Percentiles rank a stretch among this genome's conserved stretches.
phyloP scores from a whole-genome alignment of 371 early-diverging fungal species.

The Mucor indicus region DNA sequence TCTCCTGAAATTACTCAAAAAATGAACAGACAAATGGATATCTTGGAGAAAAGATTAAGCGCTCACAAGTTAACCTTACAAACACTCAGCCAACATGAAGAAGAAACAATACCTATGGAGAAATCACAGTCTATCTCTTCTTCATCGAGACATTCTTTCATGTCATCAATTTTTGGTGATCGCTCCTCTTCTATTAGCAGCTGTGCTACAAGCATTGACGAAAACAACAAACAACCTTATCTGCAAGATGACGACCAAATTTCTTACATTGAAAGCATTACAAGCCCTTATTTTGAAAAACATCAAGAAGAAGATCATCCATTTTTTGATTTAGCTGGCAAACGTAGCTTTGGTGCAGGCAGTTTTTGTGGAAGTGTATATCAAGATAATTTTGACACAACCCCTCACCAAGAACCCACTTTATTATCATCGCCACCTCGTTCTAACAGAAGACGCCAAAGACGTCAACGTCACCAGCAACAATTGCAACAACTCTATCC shows the following conservation, averaged over 20 bases:
- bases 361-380: conserved; percentile 27
- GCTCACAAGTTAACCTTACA: conserved; percentile 11
- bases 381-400: background rate
- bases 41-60: conserved; percentile 34
- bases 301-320: conserved; percentile 12
- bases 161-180: conserved; percentile 32
- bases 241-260: background rate
- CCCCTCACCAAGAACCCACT: background rate
- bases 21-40: conserved; percentile 26
- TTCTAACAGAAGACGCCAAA: background rate
- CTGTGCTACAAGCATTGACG: conserved; percentile 13
- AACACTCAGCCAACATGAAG: too few relatives aligned
- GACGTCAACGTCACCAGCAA: conserved; percentile 10
- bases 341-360: conserved; percentile 17
- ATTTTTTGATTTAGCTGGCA: conserved; percentile 24
- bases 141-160: conserved; percentile 22
- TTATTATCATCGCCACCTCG: too few relatives aligned
- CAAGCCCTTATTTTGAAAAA: background rate
- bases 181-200: conserved; percentile 15
- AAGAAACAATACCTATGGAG: too few relatives aligned
- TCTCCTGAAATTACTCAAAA: conserved; percentile 8
- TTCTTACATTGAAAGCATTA: conserved; percentile 7
- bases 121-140: too few relatives aligned
- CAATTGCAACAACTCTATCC: conserved; percentile 7
- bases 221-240: background rate